Conservation (phyloP, 2,329 filamentous ascomycete species). For the Microcyclospora pomicola region DNA sequence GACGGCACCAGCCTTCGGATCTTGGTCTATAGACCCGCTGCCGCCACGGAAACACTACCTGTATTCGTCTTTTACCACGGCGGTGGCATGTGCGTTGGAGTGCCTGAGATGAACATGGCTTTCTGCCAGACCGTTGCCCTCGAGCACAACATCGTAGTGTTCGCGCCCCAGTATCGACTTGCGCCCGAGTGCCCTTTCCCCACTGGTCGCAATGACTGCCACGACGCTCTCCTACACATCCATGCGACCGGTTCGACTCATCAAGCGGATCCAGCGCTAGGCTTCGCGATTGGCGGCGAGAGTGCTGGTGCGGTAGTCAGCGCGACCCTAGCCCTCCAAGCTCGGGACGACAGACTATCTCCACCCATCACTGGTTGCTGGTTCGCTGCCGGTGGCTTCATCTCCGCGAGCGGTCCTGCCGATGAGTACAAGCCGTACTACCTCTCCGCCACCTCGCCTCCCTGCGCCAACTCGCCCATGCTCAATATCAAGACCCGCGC, state of each 20-base stretch:
- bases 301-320: constrained; percentile 37
- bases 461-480: constrained; percentile 17
- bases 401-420: constrained; percentile 13
- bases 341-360: constrained; percentile 25
- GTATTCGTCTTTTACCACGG: constrained; percentile 9
- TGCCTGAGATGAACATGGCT: constrained; percentile 4
- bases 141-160: constrained; percentile 4
- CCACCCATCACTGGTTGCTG: constrained; percentile 33
- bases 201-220: constrained; percentile 31
- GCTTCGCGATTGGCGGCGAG: constrained; percentile 35
- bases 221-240: constrained; percentile 31
- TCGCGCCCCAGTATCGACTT: constrained; percentile 27
- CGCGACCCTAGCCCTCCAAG: constrained; percentile 29
- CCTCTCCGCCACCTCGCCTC: constrained; percentile 26
- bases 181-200: constrained; percentile 39
- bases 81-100: constrained; percentile 7
- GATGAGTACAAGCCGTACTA: constrained; percentile 24
- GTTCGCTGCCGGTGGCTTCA: constrained; percentile 24
- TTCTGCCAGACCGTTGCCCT: constrained; percentile 4
- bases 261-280: constrained; percentile 27
- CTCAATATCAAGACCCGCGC: constrained; percentile 2
- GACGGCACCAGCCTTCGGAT: constrained; percentile 5
- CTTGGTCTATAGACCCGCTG: constrained; percentile 5
- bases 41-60: constrained; percentile 1
- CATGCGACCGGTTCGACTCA: constrained; percentile 27